phyloP scores from a whole-genome alignment of 2,329 filamentous ascomycete species.

The Metarhizium sp. region DNA sequence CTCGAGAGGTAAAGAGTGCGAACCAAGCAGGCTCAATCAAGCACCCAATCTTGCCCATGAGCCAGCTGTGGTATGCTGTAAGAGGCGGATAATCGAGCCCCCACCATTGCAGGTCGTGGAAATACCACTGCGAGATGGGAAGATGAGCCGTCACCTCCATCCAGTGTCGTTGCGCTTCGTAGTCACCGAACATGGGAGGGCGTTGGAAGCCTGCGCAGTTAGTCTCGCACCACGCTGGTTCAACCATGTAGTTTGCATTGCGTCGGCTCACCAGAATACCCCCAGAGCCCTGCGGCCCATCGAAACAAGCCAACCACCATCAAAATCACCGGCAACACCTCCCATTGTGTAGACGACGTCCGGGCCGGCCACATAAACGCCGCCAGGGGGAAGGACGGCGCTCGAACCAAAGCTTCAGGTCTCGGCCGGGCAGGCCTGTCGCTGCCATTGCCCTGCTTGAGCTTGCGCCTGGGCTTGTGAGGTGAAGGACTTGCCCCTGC shows the following conservation, averaged over 20 bases:
- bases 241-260: not conserved
- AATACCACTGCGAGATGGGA: constrained; percentile 93
- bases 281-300: constrained; percentile 89
- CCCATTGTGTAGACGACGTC: constrained; percentile 80
- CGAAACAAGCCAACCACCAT: constrained; percentile 88
- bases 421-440: constrained; percentile 21
- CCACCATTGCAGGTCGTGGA: constrained; percentile 95
- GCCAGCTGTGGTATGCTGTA: constrained; percentile 96
- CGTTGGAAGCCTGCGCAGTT: constrained; percentile 55
- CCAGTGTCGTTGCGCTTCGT: constrained; percentile 97
- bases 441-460: constrained; percentile 32
- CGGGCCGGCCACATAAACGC: constrained; percentile 93
- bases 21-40: constrained; percentile 82
- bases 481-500: constrained; percentile 44
- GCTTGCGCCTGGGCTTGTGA: constrained; percentile 51
- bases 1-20: constrained; percentile 71
- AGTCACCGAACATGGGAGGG: constrained; percentile 92
- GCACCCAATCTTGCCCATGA: constrained; percentile 78
- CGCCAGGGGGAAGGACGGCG: constrained; percentile 79
- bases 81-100: constrained; percentile 95
- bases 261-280: constrained; percentile 66
- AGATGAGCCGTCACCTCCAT: constrained; percentile 92
- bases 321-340: constrained; percentile 75
- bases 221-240: not conserved
- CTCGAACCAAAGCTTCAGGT: constrained; percentile 37